Conservation (phyloP, 441 rosid species). For the Brassica balearica region DNA sequence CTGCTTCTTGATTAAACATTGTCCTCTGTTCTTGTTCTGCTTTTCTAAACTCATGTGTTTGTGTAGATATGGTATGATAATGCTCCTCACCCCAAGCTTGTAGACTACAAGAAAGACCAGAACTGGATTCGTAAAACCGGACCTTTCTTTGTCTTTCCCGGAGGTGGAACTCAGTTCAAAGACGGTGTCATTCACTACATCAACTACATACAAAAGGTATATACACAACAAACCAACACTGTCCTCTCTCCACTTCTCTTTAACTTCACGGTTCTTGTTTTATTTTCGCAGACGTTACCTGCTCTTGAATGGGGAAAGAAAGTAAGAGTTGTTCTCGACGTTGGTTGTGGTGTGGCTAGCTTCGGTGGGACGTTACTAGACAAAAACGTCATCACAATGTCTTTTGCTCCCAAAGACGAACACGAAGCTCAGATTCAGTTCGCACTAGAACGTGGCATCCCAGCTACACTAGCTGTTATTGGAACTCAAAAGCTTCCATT, state of each 20-base stretch:
- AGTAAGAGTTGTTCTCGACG: conserved; percentile 78
- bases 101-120: conserved; percentile 93
- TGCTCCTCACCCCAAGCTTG: conserved; percentile 89
- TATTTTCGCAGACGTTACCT: conserved; percentile 56
- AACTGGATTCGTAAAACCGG: conserved; percentile 80
- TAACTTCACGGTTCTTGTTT: neutral
- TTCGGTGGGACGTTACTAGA: conserved; percentile 88
- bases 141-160: conserved; percentile 80
- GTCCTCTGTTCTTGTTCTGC: neutral
- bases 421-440: conserved; percentile 98
- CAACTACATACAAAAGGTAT: conserved; percentile 66
- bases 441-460: conserved; percentile 91
- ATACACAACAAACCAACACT: neutral
- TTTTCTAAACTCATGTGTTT: conserved; percentile 18
- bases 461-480: conserved; percentile 82
- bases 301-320: conserved; percentile 72
- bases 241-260: neutral
- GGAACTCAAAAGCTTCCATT: conserved; percentile 83
- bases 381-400: conserved; percentile 80
- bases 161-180: conserved; percentile 95
- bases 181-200: conserved; percentile 75
- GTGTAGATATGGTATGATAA: conserved; percentile 80
- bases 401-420: conserved; percentile 97
- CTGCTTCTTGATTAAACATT: neutral
- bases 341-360: conserved; percentile 94